phyloP scores from a whole-genome alignment of 768 basidiomycete species.

The Amanita rubescens region DNA sequence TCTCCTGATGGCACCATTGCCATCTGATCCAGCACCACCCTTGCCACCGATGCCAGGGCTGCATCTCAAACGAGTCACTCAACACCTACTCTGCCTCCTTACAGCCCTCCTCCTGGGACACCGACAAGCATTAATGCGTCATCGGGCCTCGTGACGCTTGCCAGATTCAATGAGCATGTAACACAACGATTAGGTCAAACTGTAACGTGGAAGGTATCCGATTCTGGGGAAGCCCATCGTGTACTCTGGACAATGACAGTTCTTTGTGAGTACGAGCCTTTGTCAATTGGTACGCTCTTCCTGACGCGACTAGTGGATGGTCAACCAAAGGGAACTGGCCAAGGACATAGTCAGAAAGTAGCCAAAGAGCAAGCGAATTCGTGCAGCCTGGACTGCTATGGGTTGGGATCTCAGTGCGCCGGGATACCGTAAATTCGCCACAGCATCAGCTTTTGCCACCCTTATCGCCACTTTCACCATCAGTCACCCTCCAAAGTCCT shows the following conservation, averaged over 20 bases:
- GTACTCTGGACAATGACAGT: conserved; percentile 1
- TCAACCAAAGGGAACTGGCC: not conserved
- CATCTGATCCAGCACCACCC: not conserved
- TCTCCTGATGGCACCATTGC: not conserved
- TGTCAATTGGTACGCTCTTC: not conserved
- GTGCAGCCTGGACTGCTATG: conserved; percentile 6
- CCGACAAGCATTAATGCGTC: not conserved
- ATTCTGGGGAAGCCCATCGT: conserved; percentile 1
- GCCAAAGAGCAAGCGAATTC: conserved; percentile 4
- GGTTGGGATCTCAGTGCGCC: conserved; percentile 1
- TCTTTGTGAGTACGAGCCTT: not conserved
- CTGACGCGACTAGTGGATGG: not conserved
- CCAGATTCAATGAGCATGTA: conserved; percentile 1
- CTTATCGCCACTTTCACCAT: not conserved
- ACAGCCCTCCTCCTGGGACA: not conserved
- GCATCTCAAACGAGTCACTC: not conserved
- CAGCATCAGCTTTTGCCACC: not conserved
- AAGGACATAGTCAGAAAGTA: not conserved
- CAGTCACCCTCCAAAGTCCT: not conserved
- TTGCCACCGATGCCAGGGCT: not conserved
- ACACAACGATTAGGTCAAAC: not conserved
- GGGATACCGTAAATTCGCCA: not conserved
- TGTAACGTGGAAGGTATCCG: not conserved
- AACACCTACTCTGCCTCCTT: not conserved
- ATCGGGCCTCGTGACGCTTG: not conserved